Evolutionary conservation across 2,329 filamentous ascomycete genomes (phyloP).

Genomic region (Sporothrix brasiliensis): DNA sequence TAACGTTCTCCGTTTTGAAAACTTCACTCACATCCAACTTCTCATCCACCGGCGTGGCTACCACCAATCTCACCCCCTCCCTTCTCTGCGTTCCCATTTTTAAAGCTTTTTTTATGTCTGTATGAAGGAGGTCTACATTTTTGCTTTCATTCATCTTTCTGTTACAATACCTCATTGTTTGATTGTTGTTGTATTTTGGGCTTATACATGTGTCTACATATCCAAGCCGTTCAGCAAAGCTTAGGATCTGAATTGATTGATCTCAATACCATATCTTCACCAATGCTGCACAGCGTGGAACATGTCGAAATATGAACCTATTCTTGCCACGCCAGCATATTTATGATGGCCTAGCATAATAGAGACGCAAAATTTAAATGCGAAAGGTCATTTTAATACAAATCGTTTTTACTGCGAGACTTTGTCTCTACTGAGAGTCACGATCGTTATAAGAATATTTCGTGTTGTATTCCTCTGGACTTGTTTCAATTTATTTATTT

Average conservation of each 20-base stretch:
- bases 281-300: too few species aligned
- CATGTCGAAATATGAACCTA: too few species aligned
- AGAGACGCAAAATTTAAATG: too few species aligned
- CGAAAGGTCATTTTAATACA: too few species aligned
- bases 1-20: neutral
- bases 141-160: neutral
- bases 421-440: too few species aligned
- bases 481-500: too few species aligned
- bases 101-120: conserved; percentile 2
- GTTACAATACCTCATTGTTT: neutral
- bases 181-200: neutral
- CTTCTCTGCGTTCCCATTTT: neutral
- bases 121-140: conserved; percentile 14
- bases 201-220: conserved; percentile 6
- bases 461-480: too few species aligned
- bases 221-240: neutral
- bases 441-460: too few species aligned
- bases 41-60: neutral
- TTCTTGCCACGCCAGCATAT: too few species aligned
- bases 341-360: neutral
- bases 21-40: neutral
- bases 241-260: conserved; percentile 3
- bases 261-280: too few species aligned
- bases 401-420: too few species aligned
- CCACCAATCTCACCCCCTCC: neutral